Evolutionary conservation across 331 rosid genomes (phyloP).

Genomic region (Ulmus americana): DNA sequence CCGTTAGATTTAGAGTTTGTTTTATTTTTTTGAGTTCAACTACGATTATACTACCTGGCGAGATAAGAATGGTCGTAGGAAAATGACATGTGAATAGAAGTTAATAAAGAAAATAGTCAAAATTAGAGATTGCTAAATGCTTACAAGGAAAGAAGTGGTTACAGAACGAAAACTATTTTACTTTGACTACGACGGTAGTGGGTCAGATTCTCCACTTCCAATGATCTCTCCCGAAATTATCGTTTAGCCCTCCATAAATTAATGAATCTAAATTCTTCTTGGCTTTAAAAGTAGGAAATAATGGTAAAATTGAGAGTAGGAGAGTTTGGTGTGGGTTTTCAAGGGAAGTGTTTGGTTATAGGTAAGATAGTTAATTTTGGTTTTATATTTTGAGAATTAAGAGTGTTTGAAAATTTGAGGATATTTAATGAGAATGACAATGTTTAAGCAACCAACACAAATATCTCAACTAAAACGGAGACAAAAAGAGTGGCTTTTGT

Average conservation of each 20-base stretch:
- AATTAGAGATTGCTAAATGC: conserved; percentile 29
- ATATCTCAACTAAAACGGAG: conserved; percentile 3
- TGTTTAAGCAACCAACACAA: background rate
- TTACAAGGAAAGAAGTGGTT: conserved; percentile 26
- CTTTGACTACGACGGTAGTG: conserved; percentile 34
- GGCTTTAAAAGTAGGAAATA: conserved; percentile 3
- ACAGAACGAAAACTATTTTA: conserved; percentile 15
- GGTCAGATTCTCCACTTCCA: conserved; percentile 22
- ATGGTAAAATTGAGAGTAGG: conserved; percentile 9
- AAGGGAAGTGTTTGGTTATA: conserved; percentile 1
- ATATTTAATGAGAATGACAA: background rate
- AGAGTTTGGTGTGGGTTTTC: conserved; percentile 20
- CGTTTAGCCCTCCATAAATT: conserved; percentile 13
- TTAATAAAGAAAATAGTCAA: conserved; percentile 21
- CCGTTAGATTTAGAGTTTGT: background rate
- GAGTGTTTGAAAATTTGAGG: background rate
- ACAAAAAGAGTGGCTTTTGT: background rate
- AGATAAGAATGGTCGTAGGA: background rate
- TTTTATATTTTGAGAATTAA: background rate
- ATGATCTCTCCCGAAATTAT: background rate
- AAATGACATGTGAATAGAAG: background rate
- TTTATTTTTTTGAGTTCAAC: background rate
- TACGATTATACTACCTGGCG: conserved; percentile 9
- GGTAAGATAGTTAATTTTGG: background rate
- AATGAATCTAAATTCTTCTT: background rate